Base-by-base conservation (phyloP, 1,139 yeast genomes). In the Hansenula lynferdii region DNA sequence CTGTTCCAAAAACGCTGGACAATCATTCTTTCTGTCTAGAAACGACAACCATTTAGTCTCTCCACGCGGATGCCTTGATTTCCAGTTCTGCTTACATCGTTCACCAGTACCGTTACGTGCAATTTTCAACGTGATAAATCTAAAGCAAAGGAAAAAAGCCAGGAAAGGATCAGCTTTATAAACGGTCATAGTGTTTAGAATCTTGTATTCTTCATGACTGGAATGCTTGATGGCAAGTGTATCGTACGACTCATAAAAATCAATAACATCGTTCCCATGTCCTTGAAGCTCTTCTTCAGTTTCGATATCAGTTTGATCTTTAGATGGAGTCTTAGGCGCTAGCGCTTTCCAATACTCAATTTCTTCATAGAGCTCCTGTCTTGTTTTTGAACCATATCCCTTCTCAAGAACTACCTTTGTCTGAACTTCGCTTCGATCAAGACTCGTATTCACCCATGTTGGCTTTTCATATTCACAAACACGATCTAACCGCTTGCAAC, bases 191-290 rank as follows among this genome's bases (percentile, higher is more conserved):
- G 40, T 18, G 23, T 38, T 40, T 21, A 48, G 34, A 3, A 49
- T 51, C 18, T 43, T 50, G 20, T 43, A 42, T 17, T 47, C 49
- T 27, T 46, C 53, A 29, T 48, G 50, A 28, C 31, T 28, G 4
- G 31, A 28, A 19, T 20, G 31, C 9, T 28, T 28, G 4, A 28
- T 5, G 16, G 22, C 31, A 16, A 28, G n/a, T 8, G 22, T 18
- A 20, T 28, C 31, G 35, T 50, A 45, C 5, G 34, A 38, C n/a
- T 42, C 35, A 27, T 38, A 47, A 32, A 52, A 48, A 26, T 48
- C 45, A 9, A 49, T 6, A 17, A n/a, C 9, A 12, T 28, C 31
- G 9, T 8, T n/a, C 9, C 20, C 31, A 15, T 12, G 20, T 6
- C 20, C 17, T 12, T 28, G 5, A 4, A 27, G 17, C 11, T 7